A percentile compares a stretch with the other conserved stretches of the same genome.
phyloP scores from a whole-genome alignment of 768 basidiomycete genomes.

The Pseudohyphozyma bogoriensis region DNA sequence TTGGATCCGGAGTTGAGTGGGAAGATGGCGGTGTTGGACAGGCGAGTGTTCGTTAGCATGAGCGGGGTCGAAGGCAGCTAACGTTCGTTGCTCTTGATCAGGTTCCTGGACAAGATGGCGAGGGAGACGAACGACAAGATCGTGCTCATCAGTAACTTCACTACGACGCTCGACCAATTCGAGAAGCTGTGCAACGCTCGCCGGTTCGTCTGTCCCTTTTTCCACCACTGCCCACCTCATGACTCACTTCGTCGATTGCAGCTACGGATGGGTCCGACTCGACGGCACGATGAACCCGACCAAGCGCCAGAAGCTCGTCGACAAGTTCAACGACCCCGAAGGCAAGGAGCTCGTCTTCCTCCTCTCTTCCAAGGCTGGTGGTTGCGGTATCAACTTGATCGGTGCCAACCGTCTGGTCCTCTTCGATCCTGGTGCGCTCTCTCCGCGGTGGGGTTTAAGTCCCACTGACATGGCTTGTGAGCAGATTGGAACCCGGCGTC shows the following conservation, averaged over 20 bases:
- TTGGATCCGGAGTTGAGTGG: constrained; percentile 26
- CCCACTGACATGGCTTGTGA: not conserved
- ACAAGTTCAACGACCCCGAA: constrained; percentile 63
- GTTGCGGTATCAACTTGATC: constrained; percentile 86
- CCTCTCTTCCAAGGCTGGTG: constrained; percentile 88
- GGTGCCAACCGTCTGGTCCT: constrained; percentile 75
- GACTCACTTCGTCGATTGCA: not conserved
- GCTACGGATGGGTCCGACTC: constrained; percentile 28
- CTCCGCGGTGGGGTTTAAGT: too few species aligned
- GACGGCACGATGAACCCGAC: constrained; percentile 36
- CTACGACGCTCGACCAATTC: constrained; percentile 82
- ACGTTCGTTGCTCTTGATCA: constrained; percentile 4
- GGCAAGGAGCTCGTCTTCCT: constrained; percentile 64
- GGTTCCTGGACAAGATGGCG: constrained; percentile 49
- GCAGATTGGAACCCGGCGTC: constrained; percentile 98
- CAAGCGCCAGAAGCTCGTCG: constrained; percentile 81
- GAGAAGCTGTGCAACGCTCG: constrained; percentile 44
- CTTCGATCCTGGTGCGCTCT: constrained; percentile 37
- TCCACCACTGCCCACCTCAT: not conserved
- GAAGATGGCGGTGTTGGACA: constrained; percentile 34
- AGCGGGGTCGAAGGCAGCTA: constrained; percentile 17
- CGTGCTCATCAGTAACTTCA: constrained; percentile 89
- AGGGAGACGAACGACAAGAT: constrained; percentile 86
- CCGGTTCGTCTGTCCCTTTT: constrained; percentile 9
- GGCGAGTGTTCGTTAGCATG: constrained; percentile 45